Evolutionary conservation across 257 asterid genomes (phyloP).

Genomic region (Lithospermum erythrorhizon): DNA sequence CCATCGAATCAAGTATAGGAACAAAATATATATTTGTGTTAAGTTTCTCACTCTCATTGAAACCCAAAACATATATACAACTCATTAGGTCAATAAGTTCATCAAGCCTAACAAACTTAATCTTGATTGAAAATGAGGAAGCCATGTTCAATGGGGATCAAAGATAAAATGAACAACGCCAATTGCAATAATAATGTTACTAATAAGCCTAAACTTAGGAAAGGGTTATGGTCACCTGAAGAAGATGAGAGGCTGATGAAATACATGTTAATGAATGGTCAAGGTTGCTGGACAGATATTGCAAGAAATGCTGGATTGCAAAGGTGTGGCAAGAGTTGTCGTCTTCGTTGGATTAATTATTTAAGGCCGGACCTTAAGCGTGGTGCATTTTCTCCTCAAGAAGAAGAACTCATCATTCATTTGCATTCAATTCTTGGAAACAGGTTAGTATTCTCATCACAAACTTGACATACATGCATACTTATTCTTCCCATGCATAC

Average conservation of each 20-base stretch:
- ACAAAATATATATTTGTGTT: not conserved
- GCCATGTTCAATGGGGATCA: constrained; percentile 23
- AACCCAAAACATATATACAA: too few species aligned
- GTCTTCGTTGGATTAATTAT: constrained; percentile 75
- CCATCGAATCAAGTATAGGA: constrained; percentile 35
- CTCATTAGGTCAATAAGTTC: too few species aligned
- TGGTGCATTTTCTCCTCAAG: constrained; percentile 78
- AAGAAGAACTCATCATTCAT: constrained; percentile 69
- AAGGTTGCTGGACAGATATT: constrained; percentile 87
- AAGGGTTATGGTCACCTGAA: too few species aligned
- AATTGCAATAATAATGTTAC: too few species aligned
- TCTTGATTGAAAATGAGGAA: constrained; percentile 26
- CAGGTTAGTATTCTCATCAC: constrained; percentile 29
- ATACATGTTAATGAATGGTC: constrained; percentile 64
- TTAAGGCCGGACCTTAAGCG: constrained; percentile 79
- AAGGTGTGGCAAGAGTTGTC: constrained; percentile 82
- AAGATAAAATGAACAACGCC: constrained; percentile 4
- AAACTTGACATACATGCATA: too few species aligned
- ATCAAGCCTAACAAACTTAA: too few species aligned
- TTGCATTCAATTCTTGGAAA: constrained; percentile 84
- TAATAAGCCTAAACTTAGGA: too few species aligned
- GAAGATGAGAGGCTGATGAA: constrained; percentile 63
- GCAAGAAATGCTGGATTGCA: constrained; percentile 69
- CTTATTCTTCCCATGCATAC: too few species aligned
- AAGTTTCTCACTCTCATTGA: not conserved